phyloP scores from a whole-genome alignment of 148 eudicot species.

The Beta vulgaris region DNA sequence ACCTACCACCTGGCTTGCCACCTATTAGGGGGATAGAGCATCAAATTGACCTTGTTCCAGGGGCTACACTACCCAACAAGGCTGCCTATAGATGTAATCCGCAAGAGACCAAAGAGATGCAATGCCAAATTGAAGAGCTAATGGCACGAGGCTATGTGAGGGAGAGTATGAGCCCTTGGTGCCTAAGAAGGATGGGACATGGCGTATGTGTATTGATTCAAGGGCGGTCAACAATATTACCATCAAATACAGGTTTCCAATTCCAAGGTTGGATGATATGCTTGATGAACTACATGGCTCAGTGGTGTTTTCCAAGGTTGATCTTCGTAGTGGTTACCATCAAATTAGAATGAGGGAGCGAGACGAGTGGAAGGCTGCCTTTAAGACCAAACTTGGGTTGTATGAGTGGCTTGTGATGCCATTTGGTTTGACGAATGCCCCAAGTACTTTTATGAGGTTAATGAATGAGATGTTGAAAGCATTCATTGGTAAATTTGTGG shows the following conservation, averaged over 20 bases:
- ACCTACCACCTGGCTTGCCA: too few relatives aligned
- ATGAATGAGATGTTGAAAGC: background rate
- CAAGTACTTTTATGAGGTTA: background rate
- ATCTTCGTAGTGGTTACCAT: too few relatives aligned
- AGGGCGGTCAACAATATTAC: background rate
- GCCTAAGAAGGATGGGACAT: background rate
- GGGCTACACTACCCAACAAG: background rate
- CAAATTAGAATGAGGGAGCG: too few relatives aligned
- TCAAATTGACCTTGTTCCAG: background rate
- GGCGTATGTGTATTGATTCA: background rate
- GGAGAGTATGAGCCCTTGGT: background rate
- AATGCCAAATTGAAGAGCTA: background rate
- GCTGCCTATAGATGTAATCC: background rate
- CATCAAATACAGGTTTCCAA: background rate
- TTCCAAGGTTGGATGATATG: background rate
- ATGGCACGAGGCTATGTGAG: background rate
- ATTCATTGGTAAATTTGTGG: background rate
- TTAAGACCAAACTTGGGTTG: slow-evolving; percentile 8
- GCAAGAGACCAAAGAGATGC: background rate
- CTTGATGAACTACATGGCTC: slow-evolving; percentile 9
- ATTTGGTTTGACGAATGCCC: background rate
- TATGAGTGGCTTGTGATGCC: background rate
- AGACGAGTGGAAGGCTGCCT: too few relatives aligned
- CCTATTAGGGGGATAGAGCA: too few relatives aligned
- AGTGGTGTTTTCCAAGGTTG: too few relatives aligned